Conservation (phyloP, 345 rosid genomes). For the Stellera chamaejasme region DNA sequence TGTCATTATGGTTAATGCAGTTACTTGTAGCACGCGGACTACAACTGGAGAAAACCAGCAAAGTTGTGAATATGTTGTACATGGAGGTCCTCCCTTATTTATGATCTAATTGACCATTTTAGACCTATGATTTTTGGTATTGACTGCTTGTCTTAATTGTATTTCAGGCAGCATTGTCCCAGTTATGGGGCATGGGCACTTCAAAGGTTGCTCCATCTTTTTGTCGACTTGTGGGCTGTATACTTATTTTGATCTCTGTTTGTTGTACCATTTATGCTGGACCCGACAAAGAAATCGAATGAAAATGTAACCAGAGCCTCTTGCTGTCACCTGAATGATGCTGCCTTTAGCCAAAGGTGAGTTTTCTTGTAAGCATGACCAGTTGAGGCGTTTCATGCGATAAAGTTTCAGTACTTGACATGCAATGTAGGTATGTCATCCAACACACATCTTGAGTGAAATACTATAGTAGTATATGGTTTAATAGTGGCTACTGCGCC, state of each 20-base stretch:
- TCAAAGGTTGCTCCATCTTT: constrained; percentile 38
- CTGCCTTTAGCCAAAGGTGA: too few relatives aligned
- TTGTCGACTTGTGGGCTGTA: constrained; percentile 57
- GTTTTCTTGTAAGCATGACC: too few relatives aligned
- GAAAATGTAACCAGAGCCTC: constrained; percentile 3
- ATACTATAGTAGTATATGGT: too few relatives aligned
- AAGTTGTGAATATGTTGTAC: constrained; percentile 61
- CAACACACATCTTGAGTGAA: too few relatives aligned
- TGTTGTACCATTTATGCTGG: constrained; percentile 54
- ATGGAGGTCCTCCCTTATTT: constrained; percentile 39
- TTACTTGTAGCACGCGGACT: constrained; percentile 73
- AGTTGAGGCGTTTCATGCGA: too few relatives aligned
- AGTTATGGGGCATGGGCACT: constrained; percentile 43
- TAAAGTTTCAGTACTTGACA: too few relatives aligned
- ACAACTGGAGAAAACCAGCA: constrained; percentile 86
- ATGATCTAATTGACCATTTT: neutral
- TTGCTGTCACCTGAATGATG: too few relatives aligned
- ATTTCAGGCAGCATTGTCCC: constrained; percentile 56
- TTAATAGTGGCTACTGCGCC: too few relatives aligned
- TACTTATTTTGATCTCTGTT: constrained; percentile 60
- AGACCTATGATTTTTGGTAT: neutral
- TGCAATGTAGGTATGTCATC: too few relatives aligned
- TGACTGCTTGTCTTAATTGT: neutral
- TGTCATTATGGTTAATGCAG: constrained; percentile 25
- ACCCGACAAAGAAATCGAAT: constrained; percentile 63